Evolutionary conservation across 139 green algal species (phyloP).

Genomic region (Trebouxia sp.): DNA sequence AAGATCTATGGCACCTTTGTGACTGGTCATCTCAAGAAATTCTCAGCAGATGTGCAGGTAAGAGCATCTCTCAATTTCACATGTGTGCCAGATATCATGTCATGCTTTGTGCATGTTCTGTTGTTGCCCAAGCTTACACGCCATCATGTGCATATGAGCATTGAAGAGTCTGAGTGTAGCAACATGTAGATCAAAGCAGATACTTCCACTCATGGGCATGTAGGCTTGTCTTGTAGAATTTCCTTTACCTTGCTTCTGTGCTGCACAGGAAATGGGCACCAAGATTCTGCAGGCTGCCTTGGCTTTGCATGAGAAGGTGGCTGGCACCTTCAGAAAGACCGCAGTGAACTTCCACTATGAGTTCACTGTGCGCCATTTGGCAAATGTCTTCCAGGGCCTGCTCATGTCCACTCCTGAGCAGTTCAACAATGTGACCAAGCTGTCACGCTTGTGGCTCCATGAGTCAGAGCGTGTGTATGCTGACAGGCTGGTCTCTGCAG

Average conservation of each 20-base stretch:
- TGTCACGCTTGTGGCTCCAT: constrained; percentile 87
- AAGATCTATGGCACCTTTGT: constrained; percentile 91
- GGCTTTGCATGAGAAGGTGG: constrained; percentile 83
- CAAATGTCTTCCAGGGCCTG: constrained; percentile 89
- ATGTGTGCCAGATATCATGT: too few relatives aligned
- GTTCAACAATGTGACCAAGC: constrained; percentile 75
- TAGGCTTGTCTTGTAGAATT: too few relatives aligned
- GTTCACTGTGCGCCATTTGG: constrained; percentile 86
- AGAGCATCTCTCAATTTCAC: too few relatives aligned
- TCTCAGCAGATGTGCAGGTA: constrained; percentile 61
- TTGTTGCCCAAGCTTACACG: too few relatives aligned
- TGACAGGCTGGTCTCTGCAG: constrained; percentile 67
- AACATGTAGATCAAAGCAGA: too few relatives aligned
- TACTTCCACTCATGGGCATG: too few relatives aligned
- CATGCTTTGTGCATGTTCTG: too few relatives aligned
- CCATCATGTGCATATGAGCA: too few relatives aligned
- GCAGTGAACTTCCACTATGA: constrained; percentile 95
- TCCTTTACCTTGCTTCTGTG: not conserved
- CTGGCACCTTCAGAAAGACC: constrained; percentile 85
- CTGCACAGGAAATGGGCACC: constrained; percentile 64
- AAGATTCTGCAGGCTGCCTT: constrained; percentile 85
- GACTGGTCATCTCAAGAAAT: constrained; percentile 72
- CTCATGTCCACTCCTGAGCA: constrained; percentile 76
- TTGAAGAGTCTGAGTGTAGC: too few relatives aligned
- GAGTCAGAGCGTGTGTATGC: constrained; percentile 87